These are phyloP conservation scores for Echria macrotheca DNA, from an alignment of 495 filamentous ascomycete species.

Conservation along the genomic window DNA sequence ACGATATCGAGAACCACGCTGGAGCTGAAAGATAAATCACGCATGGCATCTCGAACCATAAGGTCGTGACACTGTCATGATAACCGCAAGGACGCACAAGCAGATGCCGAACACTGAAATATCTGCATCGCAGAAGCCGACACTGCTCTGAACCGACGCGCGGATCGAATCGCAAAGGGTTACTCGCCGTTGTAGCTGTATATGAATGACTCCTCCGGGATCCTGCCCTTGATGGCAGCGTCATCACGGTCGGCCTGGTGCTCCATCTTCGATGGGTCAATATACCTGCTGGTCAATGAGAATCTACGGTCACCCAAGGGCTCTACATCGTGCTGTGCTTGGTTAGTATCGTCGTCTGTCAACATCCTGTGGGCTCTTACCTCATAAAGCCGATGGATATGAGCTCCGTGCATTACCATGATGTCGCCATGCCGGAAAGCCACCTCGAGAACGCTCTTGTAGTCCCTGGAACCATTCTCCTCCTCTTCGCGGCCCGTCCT, in stretches of 20 bases:
- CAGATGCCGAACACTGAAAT: no score
- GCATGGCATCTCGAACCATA: no score
- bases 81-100: no score
- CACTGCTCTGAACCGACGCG: no score
- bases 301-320: slow-evolving; percentile 57
- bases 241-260: slow-evolving; percentile 21
- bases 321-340: slow-evolving; percentile 54
- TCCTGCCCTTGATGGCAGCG: slow-evolving; percentile 26
- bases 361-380: slow-evolving; percentile 35
- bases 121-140: no score
- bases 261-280: slow-evolving; percentile 41
- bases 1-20: no score
- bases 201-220: slow-evolving; percentile 25
- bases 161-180: no score
- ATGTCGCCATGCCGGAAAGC: slow-evolving; percentile 70
- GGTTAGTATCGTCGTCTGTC: slow-evolving; percentile 9
- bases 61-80: no score
- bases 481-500: slow-evolving; percentile 6
- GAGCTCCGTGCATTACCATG: slow-evolving; percentile 72
- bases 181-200: no score
- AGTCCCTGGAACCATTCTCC: no score
- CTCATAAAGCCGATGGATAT: slow-evolving; percentile 69
- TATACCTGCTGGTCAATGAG: slow-evolving; percentile 56
- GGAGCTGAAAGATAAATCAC: no score
- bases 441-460: slow-evolving; percentile 32